Evolutionary conservation across 192 early-diverging fungal genomes (phyloP).

Genomic region (Coemansia sp.): DNA sequence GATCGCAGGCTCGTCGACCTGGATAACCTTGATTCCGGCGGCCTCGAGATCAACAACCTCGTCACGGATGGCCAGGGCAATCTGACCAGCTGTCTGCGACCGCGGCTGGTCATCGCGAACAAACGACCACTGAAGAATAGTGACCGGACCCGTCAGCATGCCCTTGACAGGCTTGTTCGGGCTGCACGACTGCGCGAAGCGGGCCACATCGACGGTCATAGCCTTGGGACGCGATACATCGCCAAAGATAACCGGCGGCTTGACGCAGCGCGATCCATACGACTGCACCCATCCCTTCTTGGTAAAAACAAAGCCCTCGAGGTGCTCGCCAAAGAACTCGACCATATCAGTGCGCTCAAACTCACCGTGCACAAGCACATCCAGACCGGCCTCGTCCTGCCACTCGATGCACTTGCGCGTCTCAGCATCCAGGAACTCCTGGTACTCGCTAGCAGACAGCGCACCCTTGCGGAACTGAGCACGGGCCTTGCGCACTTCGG

Average conservation of each 20-base stretch:
- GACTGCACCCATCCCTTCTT: conserved; percentile 97
- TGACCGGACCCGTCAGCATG: conserved; percentile 98
- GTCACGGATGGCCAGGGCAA: conserved; percentile 93
- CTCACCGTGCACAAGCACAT: conserved; percentile 98
- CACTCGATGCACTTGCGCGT: conserved; percentile 81
- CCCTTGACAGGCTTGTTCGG: conserved; percentile 89
- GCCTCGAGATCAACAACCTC: conserved; percentile 93
- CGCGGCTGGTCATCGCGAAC: conserved; percentile 95
- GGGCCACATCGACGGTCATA: conserved; percentile 88
- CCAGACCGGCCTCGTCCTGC: conserved; percentile 87
- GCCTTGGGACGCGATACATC: conserved; percentile 87
- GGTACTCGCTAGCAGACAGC: conserved; percentile 67
- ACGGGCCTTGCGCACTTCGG: conserved; percentile 91
- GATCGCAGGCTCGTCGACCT: conserved; percentile 99
- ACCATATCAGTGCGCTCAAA: conserved; percentile 96
- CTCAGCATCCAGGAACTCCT: conserved; percentile 81
- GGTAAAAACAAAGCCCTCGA: conserved; percentile 93
- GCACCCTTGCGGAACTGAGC: conserved; percentile 86
- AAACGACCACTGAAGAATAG: conserved; percentile 98
- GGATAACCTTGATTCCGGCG: conserved; percentile 90
- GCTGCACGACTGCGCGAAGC: conserved; percentile 88
- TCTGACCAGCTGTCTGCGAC: conserved; percentile 77
- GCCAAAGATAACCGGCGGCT: conserved; percentile 97
- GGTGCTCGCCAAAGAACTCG: conserved; percentile 95
- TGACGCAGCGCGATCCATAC: conserved; percentile 95